phyloP scores from a whole-genome alignment of 2,329 filamentous ascomycete species.

The Curvularia spicifera region DNA sequence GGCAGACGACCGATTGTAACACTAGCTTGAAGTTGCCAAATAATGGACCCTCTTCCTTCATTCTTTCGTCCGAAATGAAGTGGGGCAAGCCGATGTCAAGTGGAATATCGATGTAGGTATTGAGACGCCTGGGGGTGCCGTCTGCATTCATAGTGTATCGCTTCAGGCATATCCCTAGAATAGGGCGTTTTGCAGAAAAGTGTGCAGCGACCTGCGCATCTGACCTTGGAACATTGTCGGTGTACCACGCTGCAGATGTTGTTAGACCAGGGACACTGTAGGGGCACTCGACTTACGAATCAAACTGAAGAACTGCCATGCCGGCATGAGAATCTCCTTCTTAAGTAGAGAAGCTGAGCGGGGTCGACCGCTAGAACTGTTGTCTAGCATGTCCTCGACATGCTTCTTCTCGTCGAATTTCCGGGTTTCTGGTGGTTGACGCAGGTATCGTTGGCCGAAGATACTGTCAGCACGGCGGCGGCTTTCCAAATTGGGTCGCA shows the following conservation, averaged over 20 bases:
- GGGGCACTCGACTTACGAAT: slow-evolving; percentile 68
- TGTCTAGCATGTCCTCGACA: slow-evolving; percentile 49
- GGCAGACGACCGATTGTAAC: slow-evolving; percentile 89
- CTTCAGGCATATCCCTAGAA: slow-evolving; percentile 92
- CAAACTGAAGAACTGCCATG: slow-evolving; percentile 95
- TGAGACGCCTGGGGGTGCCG: slow-evolving; percentile 72
- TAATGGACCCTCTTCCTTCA: slow-evolving; percentile 69
- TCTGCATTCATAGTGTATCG: slow-evolving; percentile 78
- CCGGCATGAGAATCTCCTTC: slow-evolving; percentile 92
- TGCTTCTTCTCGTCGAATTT: slow-evolving; percentile 58
- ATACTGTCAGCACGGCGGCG: slow-evolving; percentile 57
- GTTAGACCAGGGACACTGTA: slow-evolving; percentile 19
- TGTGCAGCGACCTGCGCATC: slow-evolving; percentile 88
- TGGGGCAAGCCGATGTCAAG: slow-evolving; percentile 82
- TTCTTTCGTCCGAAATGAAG: slow-evolving; percentile 82
- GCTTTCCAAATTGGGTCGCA: slow-evolving; percentile 37
- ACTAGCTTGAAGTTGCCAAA: slow-evolving; percentile 93
- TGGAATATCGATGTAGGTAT: slow-evolving; percentile 91
- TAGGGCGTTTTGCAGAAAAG: slow-evolving; percentile 80
- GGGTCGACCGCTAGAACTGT: slow-evolving; percentile 43
- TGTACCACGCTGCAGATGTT: slow-evolving; percentile 76
- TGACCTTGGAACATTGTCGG: slow-evolving; percentile 66
- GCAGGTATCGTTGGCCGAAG: slow-evolving; percentile 54
- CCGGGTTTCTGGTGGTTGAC: slow-evolving; percentile 56
- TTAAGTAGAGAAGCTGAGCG: slow-evolving; percentile 53